Percentiles rank a stretch among this genome's conserved stretches.
Conservation (phyloP, 441 rosid species). For the Hura crepitans region DNA sequence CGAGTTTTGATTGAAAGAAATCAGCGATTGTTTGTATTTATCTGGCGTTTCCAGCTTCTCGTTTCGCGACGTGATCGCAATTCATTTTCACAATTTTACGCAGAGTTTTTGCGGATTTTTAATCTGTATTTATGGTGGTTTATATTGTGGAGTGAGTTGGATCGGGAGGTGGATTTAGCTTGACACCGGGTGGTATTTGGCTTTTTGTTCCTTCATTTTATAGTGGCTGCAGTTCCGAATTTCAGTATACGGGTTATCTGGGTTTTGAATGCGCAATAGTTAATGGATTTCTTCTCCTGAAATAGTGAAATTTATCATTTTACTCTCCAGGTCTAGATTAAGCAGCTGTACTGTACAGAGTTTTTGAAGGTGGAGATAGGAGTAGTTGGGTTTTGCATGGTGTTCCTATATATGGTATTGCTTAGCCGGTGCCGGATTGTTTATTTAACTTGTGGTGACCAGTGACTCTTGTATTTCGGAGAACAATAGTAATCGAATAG, state of each 20-base stretch:
- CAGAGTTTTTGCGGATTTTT: not conserved
- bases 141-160: conserved; percentile 25
- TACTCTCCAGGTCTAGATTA: not conserved
- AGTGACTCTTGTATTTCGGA: conserved; percentile 15
- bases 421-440: conserved; percentile 14
- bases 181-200: conserved; percentile 23
- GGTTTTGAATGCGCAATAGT: conserved; percentile 20
- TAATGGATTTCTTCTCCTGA: conserved; percentile 12
- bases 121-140: conserved; percentile 23
- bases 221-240: conserved; percentile 13
- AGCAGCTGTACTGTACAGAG: not conserved
- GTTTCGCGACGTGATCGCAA: conserved; percentile 16
- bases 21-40: conserved; percentile 18
- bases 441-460: conserved; percentile 15
- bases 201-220: conserved; percentile 16
- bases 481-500: not conserved
- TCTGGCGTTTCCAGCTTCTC: conserved; percentile 23
- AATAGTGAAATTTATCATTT: conserved; percentile 9
- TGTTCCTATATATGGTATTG: conserved; percentile 12
- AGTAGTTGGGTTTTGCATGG: conserved; percentile 3
- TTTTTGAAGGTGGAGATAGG: not conserved
- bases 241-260: conserved; percentile 13
- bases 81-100: conserved; percentile 17
- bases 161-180: conserved; percentile 35
- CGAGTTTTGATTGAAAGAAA: conserved; percentile 23